Conservation (phyloP, 176 grass and related monocot genomes). For the Ensete ventricosum region DNA sequence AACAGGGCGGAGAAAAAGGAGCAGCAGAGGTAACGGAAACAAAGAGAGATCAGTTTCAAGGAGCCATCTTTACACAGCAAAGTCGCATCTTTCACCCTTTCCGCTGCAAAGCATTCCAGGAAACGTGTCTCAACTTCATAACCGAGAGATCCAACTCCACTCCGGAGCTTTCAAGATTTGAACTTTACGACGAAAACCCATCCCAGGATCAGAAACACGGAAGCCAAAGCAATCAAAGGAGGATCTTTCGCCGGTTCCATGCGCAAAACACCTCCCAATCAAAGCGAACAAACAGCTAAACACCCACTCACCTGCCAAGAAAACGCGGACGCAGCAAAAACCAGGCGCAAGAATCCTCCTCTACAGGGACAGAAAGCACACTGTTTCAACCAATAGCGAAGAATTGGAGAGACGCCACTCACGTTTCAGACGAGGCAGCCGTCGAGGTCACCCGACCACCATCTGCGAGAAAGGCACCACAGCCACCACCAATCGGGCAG, state of each 20-base stretch:
- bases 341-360: neutral
- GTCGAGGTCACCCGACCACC: neutral
- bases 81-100: neutral
- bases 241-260: neutral
- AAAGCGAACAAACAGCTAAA: neutral
- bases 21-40: too few species aligned
- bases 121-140: neutral
- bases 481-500: neutral
- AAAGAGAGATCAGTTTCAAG: neutral
- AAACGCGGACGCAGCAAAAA: neutral
- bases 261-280: neutral
- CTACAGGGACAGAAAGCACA: neutral
- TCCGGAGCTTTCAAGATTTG: neutral
- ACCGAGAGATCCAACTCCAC: neutral
- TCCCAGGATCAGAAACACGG: neutral
- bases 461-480: neutral
- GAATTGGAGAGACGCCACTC: neutral
- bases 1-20: neutral
- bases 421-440: neutral
- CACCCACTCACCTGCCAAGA: neutral
- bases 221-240: neutral
- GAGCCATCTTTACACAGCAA: neutral
- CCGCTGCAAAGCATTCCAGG: neutral
- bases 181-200: neutral
- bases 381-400: neutral